Evolutionary conservation across 768 basidiomycete genomes (phyloP).

Genomic region (Xerocomus brunneocitrinus): DNA sequence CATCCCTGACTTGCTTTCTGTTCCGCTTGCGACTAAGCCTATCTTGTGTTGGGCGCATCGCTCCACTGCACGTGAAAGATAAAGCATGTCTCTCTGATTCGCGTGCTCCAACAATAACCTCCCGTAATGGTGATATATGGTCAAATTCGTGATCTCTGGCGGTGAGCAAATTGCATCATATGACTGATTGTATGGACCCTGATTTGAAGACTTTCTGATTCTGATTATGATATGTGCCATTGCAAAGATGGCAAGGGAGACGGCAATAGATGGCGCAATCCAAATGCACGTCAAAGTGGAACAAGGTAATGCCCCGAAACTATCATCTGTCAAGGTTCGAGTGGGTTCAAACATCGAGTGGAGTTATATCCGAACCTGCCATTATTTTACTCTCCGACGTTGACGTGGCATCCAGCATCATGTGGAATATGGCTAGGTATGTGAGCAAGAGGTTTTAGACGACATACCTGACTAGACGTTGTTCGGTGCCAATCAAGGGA

Average conservation of each 20-base stretch:
- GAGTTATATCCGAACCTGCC: not conserved
- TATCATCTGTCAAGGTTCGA: not conserved
- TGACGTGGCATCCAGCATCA: not conserved
- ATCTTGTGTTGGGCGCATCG: not conserved
- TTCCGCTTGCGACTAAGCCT: not conserved
- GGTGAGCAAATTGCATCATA: not conserved
- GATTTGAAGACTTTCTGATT: not conserved
- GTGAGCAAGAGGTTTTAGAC: not conserved
- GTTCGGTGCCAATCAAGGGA: not conserved
- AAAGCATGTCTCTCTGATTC: not conserved
- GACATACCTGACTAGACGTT: not conserved
- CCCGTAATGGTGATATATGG: not conserved
- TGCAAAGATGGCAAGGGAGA: not conserved
- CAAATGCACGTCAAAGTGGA: conserved; percentile 4
- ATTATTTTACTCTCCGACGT: conserved; percentile 5
- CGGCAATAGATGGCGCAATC: conserved; percentile 3
- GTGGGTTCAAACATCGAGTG: not conserved
- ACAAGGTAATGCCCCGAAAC: conserved; percentile 1
- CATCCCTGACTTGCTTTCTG: not conserved
- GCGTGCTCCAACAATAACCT: not conserved
- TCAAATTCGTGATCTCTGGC: not conserved
- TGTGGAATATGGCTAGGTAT: not conserved
- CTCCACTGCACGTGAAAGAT: not conserved
- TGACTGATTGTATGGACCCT: not conserved
- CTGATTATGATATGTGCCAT: not conserved